A percentile compares a stretch with the other conserved stretches of the same genome.
Evolutionary conservation across 139 green algal species (phyloP).

Genomic region (Chlorella ohadii): DNA sequence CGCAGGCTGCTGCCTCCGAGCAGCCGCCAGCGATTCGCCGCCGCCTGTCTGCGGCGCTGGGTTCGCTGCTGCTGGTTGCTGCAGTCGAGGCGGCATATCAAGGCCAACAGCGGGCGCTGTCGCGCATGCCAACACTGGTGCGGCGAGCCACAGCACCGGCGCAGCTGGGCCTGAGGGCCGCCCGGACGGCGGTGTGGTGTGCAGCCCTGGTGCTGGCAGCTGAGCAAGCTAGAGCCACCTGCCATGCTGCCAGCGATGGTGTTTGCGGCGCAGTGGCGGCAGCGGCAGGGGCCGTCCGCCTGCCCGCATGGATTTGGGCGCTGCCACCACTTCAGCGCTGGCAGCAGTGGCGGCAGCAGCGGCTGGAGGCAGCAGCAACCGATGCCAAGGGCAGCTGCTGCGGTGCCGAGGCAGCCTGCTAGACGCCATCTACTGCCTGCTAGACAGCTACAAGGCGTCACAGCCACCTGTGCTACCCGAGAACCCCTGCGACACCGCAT

Average conservation of each 20-base stretch:
- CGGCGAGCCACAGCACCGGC: not conserved
- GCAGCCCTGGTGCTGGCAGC: conserved; percentile 19
- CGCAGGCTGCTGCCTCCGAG: too few relatives aligned
- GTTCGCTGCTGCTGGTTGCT: conserved; percentile 2
- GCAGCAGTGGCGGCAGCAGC: not conserved
- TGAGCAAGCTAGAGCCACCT: not conserved
- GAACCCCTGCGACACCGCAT: too few relatives aligned
- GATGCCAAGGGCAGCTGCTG: too few relatives aligned
- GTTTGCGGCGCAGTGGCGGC: not conserved
- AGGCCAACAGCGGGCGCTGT: conserved; percentile 10
- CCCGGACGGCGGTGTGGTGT: conserved; percentile 14
- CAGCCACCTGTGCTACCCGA: too few relatives aligned
- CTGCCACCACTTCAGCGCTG: not conserved
- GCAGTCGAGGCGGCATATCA: conserved; percentile 16
- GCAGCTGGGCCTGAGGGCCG: conserved; percentile 12
- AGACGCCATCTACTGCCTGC: too few relatives aligned
- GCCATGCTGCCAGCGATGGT: conserved; percentile 1
- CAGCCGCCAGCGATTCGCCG: not conserved
- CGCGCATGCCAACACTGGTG: not conserved
- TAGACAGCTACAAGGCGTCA: too few relatives aligned
- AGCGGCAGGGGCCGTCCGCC: not conserved
- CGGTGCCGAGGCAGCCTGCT: too few relatives aligned
- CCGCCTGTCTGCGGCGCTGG: not conserved
- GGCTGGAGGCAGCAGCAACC: not conserved
- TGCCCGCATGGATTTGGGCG: conserved; percentile 4